Conservation (phyloP, 2,329 filamentous ascomycete species). For the Colletotrichum melonis region DNA sequence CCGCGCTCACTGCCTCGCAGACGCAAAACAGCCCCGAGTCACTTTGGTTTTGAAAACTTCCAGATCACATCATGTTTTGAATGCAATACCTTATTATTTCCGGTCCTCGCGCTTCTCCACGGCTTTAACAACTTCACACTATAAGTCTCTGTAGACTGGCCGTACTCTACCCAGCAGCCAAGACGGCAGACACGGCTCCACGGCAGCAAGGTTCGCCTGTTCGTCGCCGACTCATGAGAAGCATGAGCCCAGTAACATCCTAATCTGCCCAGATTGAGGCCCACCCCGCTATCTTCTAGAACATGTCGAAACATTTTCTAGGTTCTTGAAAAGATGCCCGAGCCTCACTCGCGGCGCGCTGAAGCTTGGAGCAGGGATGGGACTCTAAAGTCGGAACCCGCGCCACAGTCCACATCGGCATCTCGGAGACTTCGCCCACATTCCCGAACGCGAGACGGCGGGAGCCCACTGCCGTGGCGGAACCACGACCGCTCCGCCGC, state of each 20-base stretch:
- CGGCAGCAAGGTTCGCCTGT: background rate
- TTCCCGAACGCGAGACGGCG: slow-evolving; percentile 7
- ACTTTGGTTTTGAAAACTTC: background rate
- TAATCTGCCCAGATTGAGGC: background rate
- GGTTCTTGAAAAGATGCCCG: background rate
- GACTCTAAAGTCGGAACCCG: no score
- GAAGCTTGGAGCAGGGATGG: background rate
- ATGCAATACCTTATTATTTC: background rate
- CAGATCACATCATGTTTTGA: background rate
- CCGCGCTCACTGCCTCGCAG: background rate
- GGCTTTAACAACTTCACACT: background rate
- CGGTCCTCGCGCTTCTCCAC: slow-evolving; percentile 5
- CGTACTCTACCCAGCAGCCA: background rate
- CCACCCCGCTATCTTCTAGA: slow-evolving; percentile 13
- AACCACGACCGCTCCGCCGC: slow-evolving; percentile 1
- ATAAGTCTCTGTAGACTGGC: background rate
- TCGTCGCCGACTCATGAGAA: slow-evolving; percentile 3
- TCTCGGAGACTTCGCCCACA: slow-evolving; percentile 19
- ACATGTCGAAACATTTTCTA: slow-evolving; percentile 17
- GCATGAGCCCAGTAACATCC: slow-evolving; percentile 9
- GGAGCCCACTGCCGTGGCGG: background rate
- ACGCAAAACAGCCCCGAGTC: background rate
- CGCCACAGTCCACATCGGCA: background rate
- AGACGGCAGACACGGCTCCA: slow-evolving; percentile 18
- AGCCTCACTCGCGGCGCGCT: background rate